Evolutionary conservation across 23 red algal species (phyloP).

Genomic region (Gracilaria gracilis): DNA sequence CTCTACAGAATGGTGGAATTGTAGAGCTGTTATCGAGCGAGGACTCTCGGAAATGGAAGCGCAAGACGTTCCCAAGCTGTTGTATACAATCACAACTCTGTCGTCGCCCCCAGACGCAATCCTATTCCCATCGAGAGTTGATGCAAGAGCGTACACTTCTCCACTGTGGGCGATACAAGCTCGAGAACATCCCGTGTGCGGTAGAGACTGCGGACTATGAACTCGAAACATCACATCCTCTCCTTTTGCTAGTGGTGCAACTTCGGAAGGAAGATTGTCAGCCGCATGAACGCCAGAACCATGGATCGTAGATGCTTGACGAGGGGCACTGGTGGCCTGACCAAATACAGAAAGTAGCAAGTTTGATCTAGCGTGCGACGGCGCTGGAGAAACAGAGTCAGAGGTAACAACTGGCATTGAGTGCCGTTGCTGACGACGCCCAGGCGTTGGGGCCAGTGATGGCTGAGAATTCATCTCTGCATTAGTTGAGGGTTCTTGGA

Average conservation of each 20-base stretch:
- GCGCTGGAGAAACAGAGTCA: background rate
- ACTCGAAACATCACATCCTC: background rate
- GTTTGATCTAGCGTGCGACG: background rate
- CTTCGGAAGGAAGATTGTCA: background rate
- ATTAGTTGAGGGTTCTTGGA: slow-evolving; percentile 1
- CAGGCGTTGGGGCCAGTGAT: background rate
- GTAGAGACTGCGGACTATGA: background rate
- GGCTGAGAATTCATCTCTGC: background rate
- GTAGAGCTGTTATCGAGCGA: slow-evolving; percentile 44
- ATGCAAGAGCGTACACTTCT: slow-evolving; percentile 57
- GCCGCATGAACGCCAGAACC: background rate
- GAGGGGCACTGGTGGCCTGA: background rate
- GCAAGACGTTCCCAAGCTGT: slow-evolving; percentile 4
- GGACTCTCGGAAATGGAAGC: slow-evolving; percentile 29
- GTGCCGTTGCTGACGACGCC: background rate
- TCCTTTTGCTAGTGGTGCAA: slow-evolving; percentile 3
- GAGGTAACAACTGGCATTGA: slow-evolving; percentile 10
- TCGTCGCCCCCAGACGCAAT: slow-evolving; percentile 71
- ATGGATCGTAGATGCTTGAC: background rate
- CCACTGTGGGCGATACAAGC: slow-evolving; percentile 39
- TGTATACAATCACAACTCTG: slow-evolving; percentile 35
- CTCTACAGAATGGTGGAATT: slow-evolving; percentile 5
- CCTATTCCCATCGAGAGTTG: slow-evolving; percentile 41
- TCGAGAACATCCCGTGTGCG: background rate
- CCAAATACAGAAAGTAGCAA: slow-evolving; percentile 4